Base-by-base conservation (phyloP, 371 early-diverging fungal species). In the Mycotypha africana region DNA sequence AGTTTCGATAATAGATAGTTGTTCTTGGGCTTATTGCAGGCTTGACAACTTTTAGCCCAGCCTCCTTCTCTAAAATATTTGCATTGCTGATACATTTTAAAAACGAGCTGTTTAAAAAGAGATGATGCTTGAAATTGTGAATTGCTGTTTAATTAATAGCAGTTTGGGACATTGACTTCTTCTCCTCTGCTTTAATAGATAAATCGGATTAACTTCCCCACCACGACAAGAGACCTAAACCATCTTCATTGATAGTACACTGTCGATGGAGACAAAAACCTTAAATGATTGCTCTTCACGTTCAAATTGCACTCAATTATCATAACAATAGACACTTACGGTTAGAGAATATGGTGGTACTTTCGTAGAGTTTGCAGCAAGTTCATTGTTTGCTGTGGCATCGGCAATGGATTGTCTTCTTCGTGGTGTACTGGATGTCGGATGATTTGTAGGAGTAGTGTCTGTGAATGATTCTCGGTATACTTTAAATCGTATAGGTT, bases 401-500 rank as follows among this genome's bases (percentile, higher is more conserved):
- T 69, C 77, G 58, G 65, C 72, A 48, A 54, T 60, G 6, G 74
- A 73, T 15, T 67, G 57, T 46, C 47, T 40, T 23, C 53, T 34
- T 11, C 39, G 19, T 8, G 31, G 3, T 2, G 35, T 10, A 12
- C 16, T 16, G 20, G 38, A n/a, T 11, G 24, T 3, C 16, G 43
- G 47, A 38, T 67, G 71, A 19, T 60, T 60, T n/a, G 79, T 78
- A 9, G 90, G 89, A 15, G 82, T 87, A 16, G 82, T 82, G 51
- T 94, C 94, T 26, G 84, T 74, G 62, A 94, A 94, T 23, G 62
- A 47, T 47, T 88, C 88, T 4, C 70, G 77, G 28, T 88, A 73
- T 12, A 94, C 88, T 21, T 85, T 67, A 56, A 93, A 84, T 34
- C 91, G 75, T 28, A 95, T 84, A 1, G 69, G 65, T 45, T 91